Evolutionary conservation across 2,329 filamentous ascomycete species (phyloP), one percentile per base, ranked within the genome.

Genomic region (Alternaria sp.): DNA sequence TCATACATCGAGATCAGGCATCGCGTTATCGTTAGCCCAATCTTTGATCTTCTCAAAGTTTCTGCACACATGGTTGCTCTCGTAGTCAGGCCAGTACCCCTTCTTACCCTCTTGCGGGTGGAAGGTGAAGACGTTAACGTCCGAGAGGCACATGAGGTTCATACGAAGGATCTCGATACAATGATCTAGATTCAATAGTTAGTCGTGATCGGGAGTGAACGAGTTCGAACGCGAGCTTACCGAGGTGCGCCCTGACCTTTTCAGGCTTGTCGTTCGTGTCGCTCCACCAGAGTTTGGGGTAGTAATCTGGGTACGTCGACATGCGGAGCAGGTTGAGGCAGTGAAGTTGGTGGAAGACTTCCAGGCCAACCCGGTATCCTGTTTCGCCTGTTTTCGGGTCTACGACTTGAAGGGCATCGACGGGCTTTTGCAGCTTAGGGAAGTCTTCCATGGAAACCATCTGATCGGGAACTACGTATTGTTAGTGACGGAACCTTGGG

Each of bases 331-430:
- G 49, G 22, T 78, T 78, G n/a, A 78, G 58, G 61, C 76, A 78
- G 59, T 76, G 74, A 20, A 78, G 66, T 54, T 78, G 84, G 72
- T 87, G 85, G 74, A 87, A 87, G 0, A 86, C 85, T 67, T 87
- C 85, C 3, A 87, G 75, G 0, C 83, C 87, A 0, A 87, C 86
- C n/a, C 86, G 81, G 66, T 88, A 89, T 0, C 86, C 87, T 38
- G 82, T 81, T 57, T 85, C 80, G 18, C 86, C 87, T 1, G 86
- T 87, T 44, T 78, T 79, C 5, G 86, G 83, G 64, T 88, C 79
- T 9, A 82, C 84, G 63, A 87, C 83, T 66, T 82, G 84, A n/a
- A 88, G 78, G 0, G 85, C 85, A 22, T 82, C 76, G 38, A 78
- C 73, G 2, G 84, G 83, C 62, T 87, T 84, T 5, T 82, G 82